phyloP scores from a whole-genome alignment of 2,329 filamentous ascomycete species.

The Cylindrodendrum hubeiense region DNA sequence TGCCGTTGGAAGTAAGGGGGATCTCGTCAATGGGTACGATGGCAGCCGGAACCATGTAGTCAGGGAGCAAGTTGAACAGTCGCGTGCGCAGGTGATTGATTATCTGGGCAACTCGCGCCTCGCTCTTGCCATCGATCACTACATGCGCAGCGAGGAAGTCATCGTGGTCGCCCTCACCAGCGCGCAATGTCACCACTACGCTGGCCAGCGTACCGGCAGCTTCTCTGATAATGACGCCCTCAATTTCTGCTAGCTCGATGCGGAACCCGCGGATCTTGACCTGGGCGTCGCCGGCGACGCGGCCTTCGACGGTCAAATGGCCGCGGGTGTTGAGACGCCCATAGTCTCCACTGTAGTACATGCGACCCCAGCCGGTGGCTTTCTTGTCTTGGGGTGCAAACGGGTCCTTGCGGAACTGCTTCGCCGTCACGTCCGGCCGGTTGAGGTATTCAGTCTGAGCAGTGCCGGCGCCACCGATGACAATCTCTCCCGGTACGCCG shows the following conservation, averaged over 20 bases:
- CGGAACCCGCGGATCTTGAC: constrained; percentile 58
- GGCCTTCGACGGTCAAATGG: constrained; percentile 47
- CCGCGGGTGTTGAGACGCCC: constrained; percentile 48
- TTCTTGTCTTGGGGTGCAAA: constrained; percentile 22
- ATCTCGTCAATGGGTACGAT: constrained; percentile 43
- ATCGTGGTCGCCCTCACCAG: constrained; percentile 23
- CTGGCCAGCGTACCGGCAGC: not conserved
- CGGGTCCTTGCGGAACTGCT: constrained; percentile 30
- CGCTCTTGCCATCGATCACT: constrained; percentile 25
- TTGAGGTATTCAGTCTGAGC: constrained; percentile 54
- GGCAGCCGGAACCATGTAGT: constrained; percentile 50
- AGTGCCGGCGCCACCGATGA: constrained; percentile 52
- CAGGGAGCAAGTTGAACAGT: constrained; percentile 46
- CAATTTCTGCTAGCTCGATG: constrained; percentile 59
- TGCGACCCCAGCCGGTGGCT: constrained; percentile 35
- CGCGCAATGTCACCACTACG: constrained; percentile 19
- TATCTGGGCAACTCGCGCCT: not conserved
- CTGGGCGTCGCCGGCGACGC: constrained; percentile 54
- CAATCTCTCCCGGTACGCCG: constrained; percentile 22
- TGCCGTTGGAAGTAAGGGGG: constrained; percentile 45
- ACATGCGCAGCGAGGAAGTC: constrained; percentile 46
- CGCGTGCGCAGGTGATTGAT: constrained; percentile 20
- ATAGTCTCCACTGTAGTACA: constrained; percentile 57
- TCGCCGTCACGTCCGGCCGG: constrained; percentile 23
- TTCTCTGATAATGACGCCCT: constrained; percentile 28